These are phyloP conservation scores for Lumnitzera racemosa DNA, from an alignment of 345 rosid genomes.

Conservation along the genomic window DNA sequence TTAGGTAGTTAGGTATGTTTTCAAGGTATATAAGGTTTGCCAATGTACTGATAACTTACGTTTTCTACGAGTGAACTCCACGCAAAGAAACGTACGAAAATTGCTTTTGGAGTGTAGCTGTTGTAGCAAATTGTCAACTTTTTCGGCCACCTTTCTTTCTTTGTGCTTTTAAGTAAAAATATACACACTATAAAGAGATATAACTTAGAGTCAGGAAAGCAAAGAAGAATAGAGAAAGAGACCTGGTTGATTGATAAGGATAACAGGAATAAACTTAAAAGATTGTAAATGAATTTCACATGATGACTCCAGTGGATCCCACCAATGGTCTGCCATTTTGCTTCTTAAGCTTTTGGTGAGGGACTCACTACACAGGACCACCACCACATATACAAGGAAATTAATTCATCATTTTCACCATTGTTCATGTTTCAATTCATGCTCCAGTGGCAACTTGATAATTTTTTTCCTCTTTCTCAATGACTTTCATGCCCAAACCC, in stretches of 20 bases:
- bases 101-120: constrained; percentile 23
- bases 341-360: background rate
- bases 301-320: constrained; percentile 20
- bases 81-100: constrained; percentile 55
- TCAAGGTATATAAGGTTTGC: background rate
- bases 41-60: background rate
- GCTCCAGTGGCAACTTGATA: background rate
- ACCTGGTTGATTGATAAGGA: background rate
- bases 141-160: constrained; percentile 47
- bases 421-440: background rate
- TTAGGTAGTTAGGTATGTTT: background rate
- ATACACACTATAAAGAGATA: constrained; percentile 12
- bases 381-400: background rate
- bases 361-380: constrained; percentile 30
- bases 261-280: background rate
- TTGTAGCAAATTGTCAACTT: constrained; percentile 73
- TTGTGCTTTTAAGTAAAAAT: background rate
- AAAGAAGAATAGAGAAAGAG: background rate
- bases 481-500: too few species aligned
- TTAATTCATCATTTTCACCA: constrained; percentile 7
- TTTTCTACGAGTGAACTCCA: constrained; percentile 59
- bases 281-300: constrained; percentile 11
- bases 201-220: constrained; percentile 27
- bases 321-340: constrained; percentile 21
- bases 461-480: too few species aligned